These are phyloP conservation scores for Daphne laureola DNA, from an alignment of 441 rosid genomes.

Conservation along the genomic window DNA sequence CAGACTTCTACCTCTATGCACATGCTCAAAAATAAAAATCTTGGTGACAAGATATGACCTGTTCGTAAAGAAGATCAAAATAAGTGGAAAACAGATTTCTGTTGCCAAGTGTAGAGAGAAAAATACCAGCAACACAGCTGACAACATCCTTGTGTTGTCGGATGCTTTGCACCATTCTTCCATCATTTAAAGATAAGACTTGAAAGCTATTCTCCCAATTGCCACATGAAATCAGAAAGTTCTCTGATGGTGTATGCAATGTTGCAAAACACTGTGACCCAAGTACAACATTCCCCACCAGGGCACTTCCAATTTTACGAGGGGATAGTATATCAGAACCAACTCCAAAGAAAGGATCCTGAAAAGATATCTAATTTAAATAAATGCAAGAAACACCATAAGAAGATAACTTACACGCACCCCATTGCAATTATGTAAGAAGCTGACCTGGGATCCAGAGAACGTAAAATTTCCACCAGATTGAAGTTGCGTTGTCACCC, in stretches of 20 bases:
- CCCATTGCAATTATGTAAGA: not conserved
- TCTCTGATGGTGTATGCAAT: conserved; percentile 72
- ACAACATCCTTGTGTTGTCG: conserved; percentile 97
- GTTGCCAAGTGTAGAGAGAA: conserved; percentile 7
- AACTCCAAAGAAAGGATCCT: conserved; percentile 96
- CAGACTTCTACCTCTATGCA: too few species aligned
- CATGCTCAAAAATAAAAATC: too few species aligned
- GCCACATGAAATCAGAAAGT: conserved; percentile 87
- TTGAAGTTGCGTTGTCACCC: conserved; percentile 93
- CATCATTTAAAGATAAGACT: conserved; percentile 81
- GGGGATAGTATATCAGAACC: conserved; percentile 93
- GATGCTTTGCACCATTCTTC: conserved; percentile 93
- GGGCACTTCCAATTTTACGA: conserved; percentile 84
- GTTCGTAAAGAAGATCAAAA: too few species aligned
- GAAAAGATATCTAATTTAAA: conserved; percentile 18
- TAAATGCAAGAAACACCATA: conserved; percentile 11
- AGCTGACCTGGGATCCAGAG: conserved; percentile 81
- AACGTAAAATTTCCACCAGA: conserved; percentile 97
- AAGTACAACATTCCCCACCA: conserved; percentile 75
- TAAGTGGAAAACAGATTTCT: not conserved
- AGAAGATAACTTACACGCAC: conserved; percentile 9
- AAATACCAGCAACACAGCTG: conserved; percentile 97
- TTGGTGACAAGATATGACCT: too few species aligned
- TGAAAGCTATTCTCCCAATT: conserved; percentile 99
- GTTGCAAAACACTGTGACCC: conserved; percentile 83